These are phyloP conservation scores for Agrocybe pediades DNA, from an alignment of 768 basidiomycete species.

Conservation along the genomic window DNA sequence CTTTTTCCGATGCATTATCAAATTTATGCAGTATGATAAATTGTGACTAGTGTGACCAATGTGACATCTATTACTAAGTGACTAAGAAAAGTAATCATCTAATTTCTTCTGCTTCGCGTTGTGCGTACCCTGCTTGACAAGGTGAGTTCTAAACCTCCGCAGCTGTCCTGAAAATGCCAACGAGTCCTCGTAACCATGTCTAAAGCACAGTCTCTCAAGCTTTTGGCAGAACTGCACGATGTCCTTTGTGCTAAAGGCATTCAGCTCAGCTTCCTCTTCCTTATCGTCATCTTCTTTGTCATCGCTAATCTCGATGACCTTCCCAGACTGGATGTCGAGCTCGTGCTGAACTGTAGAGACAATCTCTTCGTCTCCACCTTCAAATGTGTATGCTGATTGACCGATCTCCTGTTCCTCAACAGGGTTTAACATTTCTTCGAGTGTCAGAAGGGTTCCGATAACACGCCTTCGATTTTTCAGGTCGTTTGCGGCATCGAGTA, in stretches of 20 bases:
- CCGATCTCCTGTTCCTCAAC: constrained; percentile 1
- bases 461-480: background rate
- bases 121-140: background rate
- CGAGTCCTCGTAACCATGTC: background rate
- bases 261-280: background rate
- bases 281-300: background rate
- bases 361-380: background rate
- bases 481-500: background rate
- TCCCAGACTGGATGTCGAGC: background rate
- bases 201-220: background rate
- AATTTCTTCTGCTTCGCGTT: background rate
- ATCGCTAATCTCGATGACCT: background rate
- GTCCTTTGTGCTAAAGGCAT: background rate
- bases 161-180: background rate
- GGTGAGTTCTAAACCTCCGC: background rate
- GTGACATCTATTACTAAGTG: background rate
- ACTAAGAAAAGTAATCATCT: background rate
- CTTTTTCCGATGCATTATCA: background rate
- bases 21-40: background rate
- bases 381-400: background rate
- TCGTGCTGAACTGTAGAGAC: background rate
- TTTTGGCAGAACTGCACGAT: background rate
- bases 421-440: constrained; percentile 2
- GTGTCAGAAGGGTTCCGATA: background rate
- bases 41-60: background rate